Evolutionary conservation across 176 grass and related monocot genomes (phyloP).

Genomic region (Carex kokanica): DNA sequence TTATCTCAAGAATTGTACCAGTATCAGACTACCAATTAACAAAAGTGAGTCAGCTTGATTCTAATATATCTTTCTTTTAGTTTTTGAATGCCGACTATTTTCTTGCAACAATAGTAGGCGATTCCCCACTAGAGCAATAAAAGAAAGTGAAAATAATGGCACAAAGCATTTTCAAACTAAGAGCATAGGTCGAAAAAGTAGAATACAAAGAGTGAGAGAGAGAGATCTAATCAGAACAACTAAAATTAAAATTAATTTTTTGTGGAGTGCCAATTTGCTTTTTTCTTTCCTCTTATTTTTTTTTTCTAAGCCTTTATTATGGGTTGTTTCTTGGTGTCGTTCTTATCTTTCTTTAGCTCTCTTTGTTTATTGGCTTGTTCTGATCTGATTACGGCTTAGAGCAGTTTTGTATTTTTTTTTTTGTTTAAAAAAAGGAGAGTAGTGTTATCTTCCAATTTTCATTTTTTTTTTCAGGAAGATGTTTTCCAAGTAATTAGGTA

Average conservation of each 20-base stretch:
- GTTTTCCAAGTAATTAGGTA: background rate
- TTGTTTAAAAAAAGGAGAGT: background rate
- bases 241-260: background rate
- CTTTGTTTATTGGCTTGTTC: slow-evolving; percentile 2
- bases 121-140: background rate
- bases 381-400: background rate
- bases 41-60: background rate
- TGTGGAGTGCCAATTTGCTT: background rate
- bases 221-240: background rate
- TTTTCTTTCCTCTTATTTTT: background rate
- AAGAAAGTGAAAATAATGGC: background rate
- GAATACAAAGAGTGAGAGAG: background rate
- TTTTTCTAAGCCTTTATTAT: background rate
- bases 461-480: background rate
- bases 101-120: background rate
- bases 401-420: background rate
- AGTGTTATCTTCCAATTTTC: too few species aligned
- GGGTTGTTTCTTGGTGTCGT: background rate
- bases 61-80: background rate
- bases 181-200: background rate
- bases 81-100: background rate
- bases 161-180: background rate
- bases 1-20: background rate
- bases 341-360: background rate
- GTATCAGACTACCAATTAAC: background rate